These are phyloP conservation scores for Apiospora marii DNA, from an alignment of 2,329 filamentous ascomycete genomes.

Conservation along the genomic window DNA sequence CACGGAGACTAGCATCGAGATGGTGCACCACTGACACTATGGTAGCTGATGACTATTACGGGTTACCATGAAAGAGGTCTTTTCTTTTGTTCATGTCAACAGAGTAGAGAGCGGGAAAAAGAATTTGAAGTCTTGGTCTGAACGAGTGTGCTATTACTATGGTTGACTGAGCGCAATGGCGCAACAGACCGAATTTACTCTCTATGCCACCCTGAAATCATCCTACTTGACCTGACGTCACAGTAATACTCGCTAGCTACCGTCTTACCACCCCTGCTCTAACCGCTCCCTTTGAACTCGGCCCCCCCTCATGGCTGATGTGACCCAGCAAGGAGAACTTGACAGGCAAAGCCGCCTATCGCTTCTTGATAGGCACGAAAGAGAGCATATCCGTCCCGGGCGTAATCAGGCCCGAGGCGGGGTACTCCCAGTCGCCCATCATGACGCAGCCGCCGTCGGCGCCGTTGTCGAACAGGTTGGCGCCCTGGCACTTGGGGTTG, in stretches of 20 bases:
- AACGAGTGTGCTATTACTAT: background rate
- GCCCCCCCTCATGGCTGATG: background rate
- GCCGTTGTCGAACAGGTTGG: background rate
- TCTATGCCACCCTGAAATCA: background rate
- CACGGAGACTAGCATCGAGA: background rate
- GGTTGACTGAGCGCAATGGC: background rate
- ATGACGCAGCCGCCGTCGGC: background rate
- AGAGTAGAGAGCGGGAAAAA: too few species aligned
- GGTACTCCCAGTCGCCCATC: background rate
- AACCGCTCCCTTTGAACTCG: too few species aligned
- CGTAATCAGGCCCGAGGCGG: background rate
- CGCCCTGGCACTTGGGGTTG: background rate
- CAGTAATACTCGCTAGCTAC: background rate
- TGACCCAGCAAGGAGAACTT: background rate
- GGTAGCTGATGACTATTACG: too few species aligned
- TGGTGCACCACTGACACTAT: too few species aligned
- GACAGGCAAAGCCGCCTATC: background rate
- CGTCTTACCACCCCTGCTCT: too few species aligned
- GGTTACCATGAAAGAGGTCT: too few species aligned
- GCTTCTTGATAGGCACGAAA: background rate
- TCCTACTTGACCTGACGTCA: background rate
- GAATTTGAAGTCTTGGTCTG: background rate
- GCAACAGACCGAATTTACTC: background rate
- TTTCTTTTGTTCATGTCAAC: too few species aligned
- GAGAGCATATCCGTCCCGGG: background rate